Evolutionary conservation across 345 rosid genomes (phyloP).

Genomic region (Lagerstroemia speciosa): DNA sequence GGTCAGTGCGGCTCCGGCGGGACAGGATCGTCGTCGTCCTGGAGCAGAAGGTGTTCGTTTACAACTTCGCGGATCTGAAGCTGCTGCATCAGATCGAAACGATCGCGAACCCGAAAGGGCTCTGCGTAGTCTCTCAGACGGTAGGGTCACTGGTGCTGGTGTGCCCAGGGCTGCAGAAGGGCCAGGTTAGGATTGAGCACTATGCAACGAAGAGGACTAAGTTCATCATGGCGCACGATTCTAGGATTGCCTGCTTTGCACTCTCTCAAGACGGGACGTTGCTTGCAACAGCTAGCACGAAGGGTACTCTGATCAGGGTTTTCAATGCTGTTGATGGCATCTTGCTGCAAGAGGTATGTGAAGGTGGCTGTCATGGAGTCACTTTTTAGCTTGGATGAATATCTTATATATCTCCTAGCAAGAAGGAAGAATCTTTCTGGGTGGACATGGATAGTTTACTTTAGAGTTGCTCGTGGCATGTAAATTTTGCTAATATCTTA

Average conservation of each 20-base stretch:
- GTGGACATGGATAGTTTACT: background rate
- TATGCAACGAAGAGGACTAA: slow-evolving; percentile 79
- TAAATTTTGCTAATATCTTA: background rate
- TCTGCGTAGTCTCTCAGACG: slow-evolving; percentile 85
- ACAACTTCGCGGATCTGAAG: slow-evolving; percentile 76
- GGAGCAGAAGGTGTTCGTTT: slow-evolving; percentile 84
- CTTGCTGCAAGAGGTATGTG: slow-evolving; percentile 67
- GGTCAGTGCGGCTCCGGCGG: slow-evolving; percentile 67
- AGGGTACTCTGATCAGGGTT: slow-evolving; percentile 80
- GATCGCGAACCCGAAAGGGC: slow-evolving; percentile 72
- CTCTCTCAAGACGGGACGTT: slow-evolving; percentile 76
- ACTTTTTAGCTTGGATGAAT: background rate
- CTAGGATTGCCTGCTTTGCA: slow-evolving; percentile 79
- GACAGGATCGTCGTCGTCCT: slow-evolving; percentile 68
- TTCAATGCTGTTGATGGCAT: slow-evolving; percentile 71
- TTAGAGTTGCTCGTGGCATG: background rate
- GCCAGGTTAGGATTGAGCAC: slow-evolving; percentile 86
- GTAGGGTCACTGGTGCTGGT: slow-evolving; percentile 69
- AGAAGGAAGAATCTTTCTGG: background rate
- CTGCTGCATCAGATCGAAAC: slow-evolving; percentile 88
- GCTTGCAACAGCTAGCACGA: slow-evolving; percentile 81
- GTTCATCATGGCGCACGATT: slow-evolving; percentile 91
- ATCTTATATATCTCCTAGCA: background rate
- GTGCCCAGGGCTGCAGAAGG: slow-evolving; percentile 83
- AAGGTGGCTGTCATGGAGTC: background rate